Conservation (phyloP, 257 asterid genomes). For the Solanum piurae region DNA sequence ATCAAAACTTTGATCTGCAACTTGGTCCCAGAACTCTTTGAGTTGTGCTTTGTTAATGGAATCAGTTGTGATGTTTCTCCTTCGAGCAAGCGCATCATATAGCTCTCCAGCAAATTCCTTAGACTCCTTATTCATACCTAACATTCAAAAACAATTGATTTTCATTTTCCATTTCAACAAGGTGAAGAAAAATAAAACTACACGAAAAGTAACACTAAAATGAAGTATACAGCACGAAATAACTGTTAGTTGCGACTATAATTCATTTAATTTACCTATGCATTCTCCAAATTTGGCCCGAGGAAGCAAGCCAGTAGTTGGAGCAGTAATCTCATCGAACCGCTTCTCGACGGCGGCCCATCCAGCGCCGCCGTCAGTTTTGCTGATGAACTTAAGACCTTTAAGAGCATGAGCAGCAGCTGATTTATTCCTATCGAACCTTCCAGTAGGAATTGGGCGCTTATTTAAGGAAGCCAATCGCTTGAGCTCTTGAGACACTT, state of each 20-base stretch:
- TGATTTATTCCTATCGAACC: conserved; percentile 26
- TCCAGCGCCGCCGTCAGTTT: conserved; percentile 60
- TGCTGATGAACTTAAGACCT: conserved; percentile 78
- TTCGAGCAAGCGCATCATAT: conserved; percentile 58
- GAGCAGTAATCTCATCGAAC: conserved; percentile 44
- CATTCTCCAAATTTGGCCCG: conserved; percentile 69
- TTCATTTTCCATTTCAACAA: not conserved
- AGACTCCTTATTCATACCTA: conserved; percentile 80
- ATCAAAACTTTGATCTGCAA: conserved; percentile 78
- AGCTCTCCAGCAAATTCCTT: conserved; percentile 71
- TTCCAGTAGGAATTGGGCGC: not conserved
- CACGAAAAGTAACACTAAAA: not conserved
- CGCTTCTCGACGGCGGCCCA: conserved; percentile 69
- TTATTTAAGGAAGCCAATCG: conserved; percentile 32
- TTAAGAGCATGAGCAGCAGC: conserved; percentile 66
- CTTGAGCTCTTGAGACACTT: conserved; percentile 68
- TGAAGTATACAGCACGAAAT: not conserved
- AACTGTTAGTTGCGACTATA: not conserved
- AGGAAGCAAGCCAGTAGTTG: conserved; percentile 47
- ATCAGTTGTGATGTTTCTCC: conserved; percentile 48
- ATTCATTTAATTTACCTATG: conserved; percentile 42
- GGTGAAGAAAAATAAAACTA: not conserved
- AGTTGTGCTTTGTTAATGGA: conserved; percentile 48
- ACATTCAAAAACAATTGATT: not conserved
- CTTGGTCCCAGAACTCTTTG: conserved; percentile 72